Percentiles rank a stretch among this genome's conserved stretches.
Conservation (phyloP, 371 early-diverging fungal species). For the Smittium mucronatum region DNA sequence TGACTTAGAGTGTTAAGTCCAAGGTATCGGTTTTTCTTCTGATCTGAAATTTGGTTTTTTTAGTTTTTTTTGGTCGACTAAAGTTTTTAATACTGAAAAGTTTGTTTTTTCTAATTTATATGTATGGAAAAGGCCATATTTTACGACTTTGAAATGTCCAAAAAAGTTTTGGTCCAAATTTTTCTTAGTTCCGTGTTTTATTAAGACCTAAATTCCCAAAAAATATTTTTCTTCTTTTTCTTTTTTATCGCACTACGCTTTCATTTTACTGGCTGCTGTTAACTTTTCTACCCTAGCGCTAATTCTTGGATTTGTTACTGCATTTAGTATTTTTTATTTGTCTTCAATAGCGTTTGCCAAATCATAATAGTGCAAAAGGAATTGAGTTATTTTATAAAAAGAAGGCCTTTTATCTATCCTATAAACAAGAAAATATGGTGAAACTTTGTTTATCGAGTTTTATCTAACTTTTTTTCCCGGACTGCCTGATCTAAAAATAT, state of each 20-base stretch:
- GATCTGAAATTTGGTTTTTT: not conserved
- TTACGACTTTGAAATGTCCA: not conserved
- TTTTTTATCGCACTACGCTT: not conserved
- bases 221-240: not conserved
- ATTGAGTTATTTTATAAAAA: not conserved
- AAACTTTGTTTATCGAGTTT: not conserved
- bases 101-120: not conserved
- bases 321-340: not conserved
- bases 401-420: not conserved
- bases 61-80: not conserved
- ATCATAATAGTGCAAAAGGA: not conserved
- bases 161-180: not conserved
- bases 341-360: not conserved
- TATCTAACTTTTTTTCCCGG: not conserved
- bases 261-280: not conserved
- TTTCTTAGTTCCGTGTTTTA: not conserved
- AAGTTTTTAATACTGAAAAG: not conserved
- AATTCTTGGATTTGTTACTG: not conserved
- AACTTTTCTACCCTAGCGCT: not conserved
- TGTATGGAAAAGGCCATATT: not conserved
- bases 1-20: not conserved
- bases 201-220: not conserved
- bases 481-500: slow-evolving; percentile 10
- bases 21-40: not conserved
- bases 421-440: not conserved